These are phyloP conservation scores for Fusarium brevicatenulatum DNA, from an alignment of 2,329 filamentous ascomycete species.

Conservation along the genomic window DNA sequence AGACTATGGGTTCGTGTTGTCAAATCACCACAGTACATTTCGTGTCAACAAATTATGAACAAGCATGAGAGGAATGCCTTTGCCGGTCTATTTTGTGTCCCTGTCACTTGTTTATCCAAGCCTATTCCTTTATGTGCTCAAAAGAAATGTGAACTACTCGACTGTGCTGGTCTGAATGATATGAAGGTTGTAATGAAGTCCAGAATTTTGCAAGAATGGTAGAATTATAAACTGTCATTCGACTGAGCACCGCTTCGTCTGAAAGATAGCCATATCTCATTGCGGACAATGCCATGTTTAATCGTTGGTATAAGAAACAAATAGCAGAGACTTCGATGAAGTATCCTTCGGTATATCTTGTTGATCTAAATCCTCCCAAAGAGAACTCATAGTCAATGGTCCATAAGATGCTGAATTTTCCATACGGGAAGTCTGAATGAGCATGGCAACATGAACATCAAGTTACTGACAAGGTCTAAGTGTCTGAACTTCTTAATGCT, in stretches of 20 bases:
- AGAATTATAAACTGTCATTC: not conserved
- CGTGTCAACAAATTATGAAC: not conserved
- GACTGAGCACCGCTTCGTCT: not conserved
- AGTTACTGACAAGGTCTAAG: not conserved
- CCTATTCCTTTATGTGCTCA: not conserved
- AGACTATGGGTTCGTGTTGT: slow-evolving; percentile 26
- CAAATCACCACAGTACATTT: not conserved
- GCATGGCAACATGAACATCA: not conserved
- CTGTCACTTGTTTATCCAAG: not conserved
- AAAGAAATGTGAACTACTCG: not conserved
- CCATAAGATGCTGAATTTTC: not conserved
- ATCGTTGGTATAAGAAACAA: not conserved
- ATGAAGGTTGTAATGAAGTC: not conserved
- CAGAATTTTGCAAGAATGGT: not conserved
- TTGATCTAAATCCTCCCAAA: not conserved
- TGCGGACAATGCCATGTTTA: not conserved
- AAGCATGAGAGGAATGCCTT: not conserved
- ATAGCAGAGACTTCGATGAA: not conserved
- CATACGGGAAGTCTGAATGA: not conserved
- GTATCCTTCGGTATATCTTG: not conserved
- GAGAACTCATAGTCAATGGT: not conserved
- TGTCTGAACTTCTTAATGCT: not conserved
- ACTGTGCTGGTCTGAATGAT: not conserved
- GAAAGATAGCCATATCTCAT: not conserved
- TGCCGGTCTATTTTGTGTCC: not conserved